These are phyloP conservation scores for Leishmania gerbilli DNA, from an alignment of 208 protist genomes.

Conservation along the genomic window DNA sequence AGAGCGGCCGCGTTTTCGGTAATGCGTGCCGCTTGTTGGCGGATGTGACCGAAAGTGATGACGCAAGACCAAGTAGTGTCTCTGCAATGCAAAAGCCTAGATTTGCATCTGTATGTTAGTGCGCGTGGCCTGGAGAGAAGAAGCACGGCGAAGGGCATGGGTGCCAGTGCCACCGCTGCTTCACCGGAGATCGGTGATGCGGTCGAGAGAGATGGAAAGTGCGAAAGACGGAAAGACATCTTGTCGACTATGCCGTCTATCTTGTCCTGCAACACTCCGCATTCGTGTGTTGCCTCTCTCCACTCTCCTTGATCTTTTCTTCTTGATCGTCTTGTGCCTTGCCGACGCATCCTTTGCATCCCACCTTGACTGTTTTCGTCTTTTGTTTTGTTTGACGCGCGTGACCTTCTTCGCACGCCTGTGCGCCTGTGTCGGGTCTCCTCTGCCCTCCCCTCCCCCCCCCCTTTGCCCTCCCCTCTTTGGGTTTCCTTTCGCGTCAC, in stretches of 20 bases:
- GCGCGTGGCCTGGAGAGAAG: neutral
- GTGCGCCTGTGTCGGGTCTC: neutral
- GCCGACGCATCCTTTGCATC: no score
- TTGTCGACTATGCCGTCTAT: neutral
- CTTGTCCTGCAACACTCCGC: neutral
- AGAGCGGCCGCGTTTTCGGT: neutral
- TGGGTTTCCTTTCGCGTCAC: neutral
- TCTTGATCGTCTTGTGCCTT: no score
- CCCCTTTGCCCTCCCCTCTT: neutral
- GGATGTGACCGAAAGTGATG: neutral
- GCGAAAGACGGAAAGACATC: neutral
- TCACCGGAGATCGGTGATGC: neutral
- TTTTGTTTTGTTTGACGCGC: neutral
- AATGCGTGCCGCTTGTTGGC: neutral
- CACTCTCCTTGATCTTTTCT: neutral
- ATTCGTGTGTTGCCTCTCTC: neutral
- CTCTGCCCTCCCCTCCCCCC: neutral
- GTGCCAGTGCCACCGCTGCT: neutral
- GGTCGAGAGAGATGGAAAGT: neutral
- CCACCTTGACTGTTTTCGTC: neutral
- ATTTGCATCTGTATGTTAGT: neutral
- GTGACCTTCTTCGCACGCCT: neutral
- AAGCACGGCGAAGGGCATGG: neutral
- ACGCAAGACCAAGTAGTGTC: neutral
- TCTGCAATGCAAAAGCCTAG: neutral